These are phyloP conservation scores for Kuraishia molischiana DNA, from an alignment of 805 yeast species.

Conservation along the genomic window DNA sequence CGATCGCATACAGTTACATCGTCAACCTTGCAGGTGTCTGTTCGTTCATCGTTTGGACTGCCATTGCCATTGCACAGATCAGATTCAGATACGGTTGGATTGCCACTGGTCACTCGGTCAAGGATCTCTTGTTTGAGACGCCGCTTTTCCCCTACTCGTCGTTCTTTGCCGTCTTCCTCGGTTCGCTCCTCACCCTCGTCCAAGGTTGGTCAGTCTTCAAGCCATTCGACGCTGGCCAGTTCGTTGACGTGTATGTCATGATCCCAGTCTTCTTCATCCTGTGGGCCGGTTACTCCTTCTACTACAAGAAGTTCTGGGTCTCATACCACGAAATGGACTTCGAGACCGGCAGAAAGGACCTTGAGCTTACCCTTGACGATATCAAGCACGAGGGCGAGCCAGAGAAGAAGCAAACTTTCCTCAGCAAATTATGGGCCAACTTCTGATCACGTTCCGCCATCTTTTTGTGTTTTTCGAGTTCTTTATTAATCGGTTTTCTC, in stretches of 20 bases:
- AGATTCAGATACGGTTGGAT: constrained; percentile 44
- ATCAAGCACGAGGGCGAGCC: not conserved
- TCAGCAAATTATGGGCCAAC: constrained; percentile 1
- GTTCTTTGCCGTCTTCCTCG: constrained; percentile 36
- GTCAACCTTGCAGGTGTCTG: constrained; percentile 59
- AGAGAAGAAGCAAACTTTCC: not conserved
- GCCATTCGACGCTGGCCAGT: constrained; percentile 47
- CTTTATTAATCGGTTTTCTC: too few species aligned
- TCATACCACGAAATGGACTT: constrained; percentile 35
- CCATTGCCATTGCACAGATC: constrained; percentile 43
- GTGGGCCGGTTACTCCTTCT: constrained; percentile 15
- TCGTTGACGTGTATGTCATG: constrained; percentile 54
- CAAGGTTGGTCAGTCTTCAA: constrained; percentile 60
- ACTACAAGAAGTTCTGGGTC: constrained; percentile 18
- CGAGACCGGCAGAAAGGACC: constrained; percentile 30
- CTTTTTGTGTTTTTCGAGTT: too few species aligned
- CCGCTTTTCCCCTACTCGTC: constrained; percentile 44
- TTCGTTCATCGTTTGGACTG: constrained; percentile 60
- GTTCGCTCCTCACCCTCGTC: constrained; percentile 42
- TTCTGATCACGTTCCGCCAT: not conserved
- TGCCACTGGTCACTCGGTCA: constrained; percentile 27
- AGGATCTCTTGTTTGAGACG: constrained; percentile 45
- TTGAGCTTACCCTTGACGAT: not conserved
- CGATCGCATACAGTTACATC: constrained; percentile 49
- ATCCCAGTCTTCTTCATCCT: constrained; percentile 44